A percentile compares a stretch with the other conserved stretches of the same genome.
Conservation (phyloP, 169 alveolate genomes). For the Eimeria zaria region DNA sequence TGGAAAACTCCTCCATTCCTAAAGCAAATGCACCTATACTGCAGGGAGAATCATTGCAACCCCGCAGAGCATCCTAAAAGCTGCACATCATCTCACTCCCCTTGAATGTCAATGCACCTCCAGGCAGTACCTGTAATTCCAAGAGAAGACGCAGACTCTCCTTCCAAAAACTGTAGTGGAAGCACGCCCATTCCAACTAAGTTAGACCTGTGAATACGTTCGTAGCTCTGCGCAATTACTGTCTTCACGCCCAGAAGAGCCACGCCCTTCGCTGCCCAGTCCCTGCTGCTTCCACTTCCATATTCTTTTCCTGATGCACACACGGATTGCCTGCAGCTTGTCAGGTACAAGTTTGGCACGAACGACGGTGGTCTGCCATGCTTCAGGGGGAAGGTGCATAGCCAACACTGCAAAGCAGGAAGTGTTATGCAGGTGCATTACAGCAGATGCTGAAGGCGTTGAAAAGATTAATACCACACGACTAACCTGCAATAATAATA, state of each 20-base stretch:
- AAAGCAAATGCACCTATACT: neutral
- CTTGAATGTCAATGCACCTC: neutral
- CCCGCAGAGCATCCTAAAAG: neutral
- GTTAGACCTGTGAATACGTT: conserved; percentile 98
- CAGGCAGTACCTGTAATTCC: conserved; percentile 93
- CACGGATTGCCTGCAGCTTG: conserved; percentile 39
- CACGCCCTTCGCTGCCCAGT: conserved; percentile 99
- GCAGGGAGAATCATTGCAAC: neutral
- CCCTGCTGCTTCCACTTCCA: conserved; percentile 98
- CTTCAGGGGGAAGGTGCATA: neutral
- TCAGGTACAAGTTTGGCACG: conserved; percentile 86
- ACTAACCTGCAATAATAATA: conserved; percentile 87
- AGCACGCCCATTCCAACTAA: conserved; percentile 98
- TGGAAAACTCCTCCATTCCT: conserved; percentile 81
- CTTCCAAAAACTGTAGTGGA: conserved; percentile 96
- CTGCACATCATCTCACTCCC: neutral
- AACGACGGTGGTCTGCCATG: neutral
- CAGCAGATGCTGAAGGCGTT: neutral
- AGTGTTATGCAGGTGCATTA: neutral
- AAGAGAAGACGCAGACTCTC: conserved; percentile 94
- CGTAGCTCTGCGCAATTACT: conserved; percentile 97
- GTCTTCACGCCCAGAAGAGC: conserved; percentile 97
- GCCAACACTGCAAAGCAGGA: conserved; percentile 9
- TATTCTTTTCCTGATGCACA: conserved; percentile 97
- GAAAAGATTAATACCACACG: neutral